Evolutionary conservation across 768 basidiomycete species (phyloP), one percentile per base, ranked within the genome.

Genomic region (Cubamyces sp.): DNA sequence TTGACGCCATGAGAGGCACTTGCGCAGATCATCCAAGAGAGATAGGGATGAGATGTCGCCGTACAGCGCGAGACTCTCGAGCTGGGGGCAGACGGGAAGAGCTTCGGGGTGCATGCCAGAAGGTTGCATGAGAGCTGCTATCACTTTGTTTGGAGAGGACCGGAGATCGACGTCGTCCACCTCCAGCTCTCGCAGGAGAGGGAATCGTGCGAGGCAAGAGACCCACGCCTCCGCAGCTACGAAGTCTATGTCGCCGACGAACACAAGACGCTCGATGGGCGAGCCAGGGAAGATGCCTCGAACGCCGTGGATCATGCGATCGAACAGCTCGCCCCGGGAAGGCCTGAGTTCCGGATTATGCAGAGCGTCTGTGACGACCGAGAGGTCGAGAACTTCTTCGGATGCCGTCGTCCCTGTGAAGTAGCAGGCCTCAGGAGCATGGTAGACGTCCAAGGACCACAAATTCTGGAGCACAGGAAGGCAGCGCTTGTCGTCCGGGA

Each of bases 401-500:
- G 16, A 9, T 1, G 42, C 57, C 5, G 48, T 26, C 26, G 37
- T 51, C 15, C n/a, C 49, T 15, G 11, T 15, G n/a, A 59, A 45
- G 28, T 43, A 51, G 41, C 57, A 59, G n/a, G 14, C 15, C 25
- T 59, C 57, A 7, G 49, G 49, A 4, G 49, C 5, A 8, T 49
- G 48, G 15, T 59, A 39, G 14, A 52, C 49, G 8, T 51, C 42
- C 3, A 59, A 1, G 9, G 30, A 18, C 28, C 28, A 23, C 12
- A 52, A 11, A 2, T 19, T 41, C 8, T 34, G 57, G 14, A 59
- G 57, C 5, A 59, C 34, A 28, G 57, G 49, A 41, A 59, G n/a
- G 26, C 30, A 51, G 5, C 39, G n/a, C 12, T 15, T 43, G 25
- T 52, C 57, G 15, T 19, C 28, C 3, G 57, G 49, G 14, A 59